A percentile compares a stretch with the other conserved stretches of the same genome.
phyloP scores from a whole-genome alignment of 306 rosid genomes.

The Leucaena leucocephala region DNA sequence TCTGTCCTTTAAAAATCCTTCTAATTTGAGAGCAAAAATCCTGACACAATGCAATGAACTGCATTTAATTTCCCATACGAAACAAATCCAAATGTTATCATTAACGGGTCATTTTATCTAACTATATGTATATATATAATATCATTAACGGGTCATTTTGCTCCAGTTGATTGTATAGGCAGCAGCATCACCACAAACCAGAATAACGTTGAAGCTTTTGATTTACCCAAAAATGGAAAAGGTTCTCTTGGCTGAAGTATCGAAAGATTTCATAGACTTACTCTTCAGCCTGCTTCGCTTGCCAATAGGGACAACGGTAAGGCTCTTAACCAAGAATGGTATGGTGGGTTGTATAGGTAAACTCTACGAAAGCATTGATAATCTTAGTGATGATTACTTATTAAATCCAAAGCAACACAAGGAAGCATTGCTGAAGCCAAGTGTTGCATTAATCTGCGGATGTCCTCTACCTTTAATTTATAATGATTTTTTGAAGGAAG shows the following conservation, averaged over 20 bases:
- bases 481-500: too few species aligned
- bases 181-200: neutral
- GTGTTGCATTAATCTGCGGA: neutral
- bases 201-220: neutral
- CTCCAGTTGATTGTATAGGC: neutral
- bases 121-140: too few species aligned
- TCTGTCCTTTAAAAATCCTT: too few species aligned
- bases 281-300: constrained; percentile 43
- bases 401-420: neutral
- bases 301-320: constrained; percentile 25
- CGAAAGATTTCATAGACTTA: constrained; percentile 22
- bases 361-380: neutral
- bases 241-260: constrained; percentile 37
- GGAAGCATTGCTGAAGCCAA: neutral
- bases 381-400: neutral
- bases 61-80: too few species aligned
- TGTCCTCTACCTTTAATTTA: too few species aligned
- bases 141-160: too few species aligned
- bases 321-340: neutral
- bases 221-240: neutral
- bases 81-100: too few species aligned
- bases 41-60: too few species aligned
- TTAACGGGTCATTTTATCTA: too few species aligned
- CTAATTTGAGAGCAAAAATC: too few species aligned
- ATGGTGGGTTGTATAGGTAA: neutral